A percentile compares a stretch with the other conserved stretches of the same genome.
phyloP scores from a whole-genome alignment of 169 alveolate genomes.

The Toxoplasma gondii region DNA sequence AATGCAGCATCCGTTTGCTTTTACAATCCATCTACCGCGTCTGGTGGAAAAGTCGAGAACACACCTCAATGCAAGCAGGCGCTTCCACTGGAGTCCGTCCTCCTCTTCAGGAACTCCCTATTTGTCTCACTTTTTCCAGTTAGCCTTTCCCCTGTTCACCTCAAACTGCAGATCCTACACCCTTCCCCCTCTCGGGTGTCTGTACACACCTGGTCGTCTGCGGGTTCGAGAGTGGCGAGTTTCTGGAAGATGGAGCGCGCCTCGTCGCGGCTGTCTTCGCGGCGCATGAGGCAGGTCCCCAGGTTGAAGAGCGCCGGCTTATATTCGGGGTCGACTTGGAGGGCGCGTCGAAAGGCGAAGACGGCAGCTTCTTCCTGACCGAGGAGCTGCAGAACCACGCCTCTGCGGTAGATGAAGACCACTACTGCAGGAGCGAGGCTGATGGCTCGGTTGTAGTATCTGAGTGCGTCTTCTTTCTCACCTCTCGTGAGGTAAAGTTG shows the following conservation, averaged over 20 bases:
- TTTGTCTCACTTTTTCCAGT: no score
- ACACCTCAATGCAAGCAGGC: no score
- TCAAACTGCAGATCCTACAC: no score
- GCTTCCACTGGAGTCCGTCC: no score
- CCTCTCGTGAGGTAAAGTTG: conserved; percentile 60
- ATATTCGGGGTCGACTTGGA: conserved; percentile 49
- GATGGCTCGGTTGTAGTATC: conserved; percentile 55
- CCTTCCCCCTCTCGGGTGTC: no score
- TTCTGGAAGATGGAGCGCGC: conserved; percentile 55
- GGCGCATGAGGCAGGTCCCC: conserved; percentile 59
- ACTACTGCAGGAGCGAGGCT: conserved; percentile 55
- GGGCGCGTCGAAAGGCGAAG: conserved; percentile 52
- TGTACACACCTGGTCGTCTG: conserved; percentile 50
- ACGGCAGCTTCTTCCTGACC: conserved; percentile 63
- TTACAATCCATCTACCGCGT: no score
- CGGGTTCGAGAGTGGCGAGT: conserved; percentile 59
- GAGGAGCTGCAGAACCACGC: conserved; percentile 68
- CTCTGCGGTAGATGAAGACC: conserved; percentile 49
- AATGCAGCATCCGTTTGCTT: no score
- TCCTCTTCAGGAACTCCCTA: no score
- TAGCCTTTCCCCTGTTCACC: no score
- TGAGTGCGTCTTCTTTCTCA: conserved; percentile 53
- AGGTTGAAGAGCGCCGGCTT: conserved; percentile 66
- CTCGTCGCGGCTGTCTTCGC: conserved; percentile 52
- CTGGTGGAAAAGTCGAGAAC: no score